Base-by-base conservation (phyloP, 345 rosid species). In the Linum trigynum region DNA sequence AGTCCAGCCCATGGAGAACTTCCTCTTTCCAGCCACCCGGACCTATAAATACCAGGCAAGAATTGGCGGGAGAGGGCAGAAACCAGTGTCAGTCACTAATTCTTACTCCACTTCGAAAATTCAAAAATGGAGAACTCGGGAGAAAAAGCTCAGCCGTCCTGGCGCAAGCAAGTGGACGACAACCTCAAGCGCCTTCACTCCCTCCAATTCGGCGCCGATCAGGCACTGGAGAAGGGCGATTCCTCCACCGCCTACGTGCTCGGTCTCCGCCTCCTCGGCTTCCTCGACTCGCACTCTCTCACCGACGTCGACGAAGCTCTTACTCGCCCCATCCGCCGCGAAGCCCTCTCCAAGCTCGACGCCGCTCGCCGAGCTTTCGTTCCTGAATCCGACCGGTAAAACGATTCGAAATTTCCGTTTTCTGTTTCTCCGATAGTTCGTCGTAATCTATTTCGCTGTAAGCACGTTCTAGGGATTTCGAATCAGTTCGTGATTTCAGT, bases 121-220 rank as follows among this genome's bases (percentile, higher is more conserved):
- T 70, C 5, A 1, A 36, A 51, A 67, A 56, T 63, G 72, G 68
- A 43, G 55, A 80, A 71, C 59, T 69, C 73, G 69, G 72, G 53
- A 39, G 73, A 57, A 17, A 80, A 78, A 81, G 76, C 50, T 50
- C 80, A 74, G 43, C 45, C 80, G 42, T 61, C 70, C 66, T 88
- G 98, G 98, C 77, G 96, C 42, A 85, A 83, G 75, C 82, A 82
- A 63, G 82, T 88, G 39, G 96, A 86, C 67, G 83, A 82, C 62
- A 92, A 84, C 72, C 71, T 92, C 60, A 90, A 90, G 69, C 86
- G 98, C 11, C 94, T 92, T 2, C 97, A 90, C 56, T 92, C 97
- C 62, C 82, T 88, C 43, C 83, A 78, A 40, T 90, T 88, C 73
- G 97, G 98, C 15, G 84, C 82, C 71, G 98, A 90, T 60, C 69